Evolutionary conservation across 257 asterid genomes (phyloP), one percentile per base, ranked within the genome.

Genomic region (Jacaranda mimosifolia): DNA sequence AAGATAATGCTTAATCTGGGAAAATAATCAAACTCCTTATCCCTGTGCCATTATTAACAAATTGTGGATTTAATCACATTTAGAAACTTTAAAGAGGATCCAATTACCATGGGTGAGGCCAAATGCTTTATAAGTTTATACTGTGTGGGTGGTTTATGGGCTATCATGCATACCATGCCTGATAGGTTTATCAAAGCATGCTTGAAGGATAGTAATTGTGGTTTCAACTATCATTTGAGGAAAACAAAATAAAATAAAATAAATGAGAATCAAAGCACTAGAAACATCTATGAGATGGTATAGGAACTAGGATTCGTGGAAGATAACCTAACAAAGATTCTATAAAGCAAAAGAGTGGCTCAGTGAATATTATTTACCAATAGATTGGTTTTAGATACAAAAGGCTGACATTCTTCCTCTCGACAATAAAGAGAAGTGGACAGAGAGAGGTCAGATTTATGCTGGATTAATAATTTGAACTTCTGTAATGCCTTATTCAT

Each of bases 381-480:
- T 59, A 36, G 19, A 58, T 10, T 58, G 14, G 36, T 26, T 12
- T 58, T 60, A 6, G 38, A 62, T 12, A 62, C 12, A 13, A 6
- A 36, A 32, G 19, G 3, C 1, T 35, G 17, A 36, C 13, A 10
- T 63, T 63, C 7, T 65, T 65, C 15, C 72, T 48, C 59, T 72
- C 40, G 56, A 40, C 49, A 18, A 40, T 32, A 32, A 56, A 14
- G 63, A 70, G 11, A n/a, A 48, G 36, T 13, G 46, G 36, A 36
- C 21, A 18, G 45, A 1, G n/a, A 10, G 43, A 60, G 38, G 43
- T 63, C 35, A 55, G 35, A 59, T 18, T 55, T 72, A 6, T 32
- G 13, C 35, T 14, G 58, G 56, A 35, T 62, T 62, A 5, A 62
- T 62, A 9, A 70, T 14, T 67, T 70, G 59, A 63, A 39, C 26